Base-by-base conservation (phyloP, 169 alveolate genomes). In the Cryptosporidium meleagridis region DNA sequence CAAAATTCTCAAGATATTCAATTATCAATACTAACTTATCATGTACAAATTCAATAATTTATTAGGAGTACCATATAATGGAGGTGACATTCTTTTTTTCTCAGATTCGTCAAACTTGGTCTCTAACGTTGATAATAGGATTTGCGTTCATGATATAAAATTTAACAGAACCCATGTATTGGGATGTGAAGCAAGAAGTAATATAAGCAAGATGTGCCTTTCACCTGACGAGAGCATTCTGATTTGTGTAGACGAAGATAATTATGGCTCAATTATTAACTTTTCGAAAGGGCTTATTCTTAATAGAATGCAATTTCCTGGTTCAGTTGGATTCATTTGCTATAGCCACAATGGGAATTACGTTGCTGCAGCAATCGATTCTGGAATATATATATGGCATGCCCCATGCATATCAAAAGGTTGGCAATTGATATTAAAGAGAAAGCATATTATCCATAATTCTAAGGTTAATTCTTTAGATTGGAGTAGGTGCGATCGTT, bases 51-150 rank as follows among this genome's bases (percentile, higher is more conserved):
- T 80, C 41, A 80, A 65, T 44, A 80, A 80, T 80, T 21, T 80
- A 29, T 29, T 80, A 18, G 89, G 89, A 35, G 75, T 65, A 6
- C 75, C 89, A 16, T 80, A 80, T 29, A 80, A 59, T 80, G 75
- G 89, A 59, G 89, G 89, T 37, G 89, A 80, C 3, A 37, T 80
- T 5, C 35, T 80, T 7, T 80, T 80, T 80, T 45, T 44, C 23
- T 62, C 73, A 31, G 75, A 65, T 23, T 59, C 69, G 10, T 62
- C 67, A 10, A 62, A 93, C 31, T 80, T 95, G 37, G 61, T 95
- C 67, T 94, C 95, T 31, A 97, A 96, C 2, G 96, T 95, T 37
- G 96, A 93, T 67, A 95, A 94, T 75, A 92, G 97, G 70, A 69
- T 95, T 55, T 92, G 92, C 52, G 92, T 95, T 8, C 93, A 94